Percentiles rank a stretch among this genome's conserved stretches.
phyloP scores from a whole-genome alignment of 257 asterid genomes.

The Handroanthus guayacan region DNA sequence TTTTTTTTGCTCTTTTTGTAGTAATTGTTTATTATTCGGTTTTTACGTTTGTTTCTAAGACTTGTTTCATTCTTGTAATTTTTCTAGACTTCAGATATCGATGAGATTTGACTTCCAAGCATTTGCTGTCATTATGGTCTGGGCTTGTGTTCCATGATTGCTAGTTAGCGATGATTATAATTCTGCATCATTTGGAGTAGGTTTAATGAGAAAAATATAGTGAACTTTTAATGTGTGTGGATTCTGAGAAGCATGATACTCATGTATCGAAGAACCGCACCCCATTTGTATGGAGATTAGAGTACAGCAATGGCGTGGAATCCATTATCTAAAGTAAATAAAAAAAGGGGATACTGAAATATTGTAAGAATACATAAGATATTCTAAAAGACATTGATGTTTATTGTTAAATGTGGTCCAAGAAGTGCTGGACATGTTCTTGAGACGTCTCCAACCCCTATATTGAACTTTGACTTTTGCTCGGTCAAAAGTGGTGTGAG shows the following conservation, averaged over 20 bases:
- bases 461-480: not conserved
- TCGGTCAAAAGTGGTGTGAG: not conserved
- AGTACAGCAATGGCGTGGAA: no score
- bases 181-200: not conserved
- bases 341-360: no score
- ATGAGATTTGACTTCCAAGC: slow-evolving; percentile 10
- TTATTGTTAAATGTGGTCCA: not conserved
- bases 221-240: not conserved
- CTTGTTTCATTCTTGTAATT: not conserved
- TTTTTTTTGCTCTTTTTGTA: not conserved
- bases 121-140: not conserved
- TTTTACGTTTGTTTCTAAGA: not conserved
- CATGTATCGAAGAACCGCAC: not conserved
- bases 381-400: no score
- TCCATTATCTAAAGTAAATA: no score
- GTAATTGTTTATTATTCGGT: not conserved
- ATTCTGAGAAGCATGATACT: not conserved
- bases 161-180: not conserved
- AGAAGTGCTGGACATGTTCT: not conserved
- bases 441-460: not conserved
- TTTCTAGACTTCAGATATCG: not conserved
- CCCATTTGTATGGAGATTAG: not conserved
- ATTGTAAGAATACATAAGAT: no score
- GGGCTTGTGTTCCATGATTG: not conserved
- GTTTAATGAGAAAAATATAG: not conserved